Conservation (phyloP, 768 basidiomycete genomes). For the Asterophora parasitica region DNA sequence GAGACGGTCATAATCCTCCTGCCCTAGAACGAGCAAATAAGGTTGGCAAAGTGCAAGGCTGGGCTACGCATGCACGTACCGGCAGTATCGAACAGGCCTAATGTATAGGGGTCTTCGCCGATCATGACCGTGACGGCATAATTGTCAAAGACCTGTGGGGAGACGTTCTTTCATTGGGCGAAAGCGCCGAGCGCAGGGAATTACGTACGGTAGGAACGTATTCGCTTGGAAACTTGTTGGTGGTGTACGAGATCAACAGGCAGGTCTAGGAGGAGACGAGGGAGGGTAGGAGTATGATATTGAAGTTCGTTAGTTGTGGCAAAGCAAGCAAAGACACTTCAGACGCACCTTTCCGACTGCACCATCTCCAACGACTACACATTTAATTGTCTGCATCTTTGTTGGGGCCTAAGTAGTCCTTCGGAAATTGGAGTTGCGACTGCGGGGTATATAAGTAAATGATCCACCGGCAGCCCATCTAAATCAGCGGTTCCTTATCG, state of each 20-base stretch:
- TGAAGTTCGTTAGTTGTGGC: slow-evolving; percentile 4
- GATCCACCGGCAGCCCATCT: slow-evolving; percentile 11
- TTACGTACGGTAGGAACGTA: slow-evolving; percentile 92
- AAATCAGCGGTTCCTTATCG: slow-evolving; percentile 21
- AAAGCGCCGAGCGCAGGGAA: slow-evolving; percentile 21
- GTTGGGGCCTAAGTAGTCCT: slow-evolving; percentile 12
- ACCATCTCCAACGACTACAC: slow-evolving; percentile 97
- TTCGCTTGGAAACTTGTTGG: slow-evolving; percentile 98
- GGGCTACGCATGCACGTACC: slow-evolving; percentile 50
- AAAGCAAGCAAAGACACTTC: slow-evolving; percentile 1
- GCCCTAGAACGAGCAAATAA: slow-evolving; percentile 47
- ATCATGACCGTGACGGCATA: slow-evolving; percentile 99
- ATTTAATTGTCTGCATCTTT: slow-evolving; percentile 95
- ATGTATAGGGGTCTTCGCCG: slow-evolving; percentile 97
- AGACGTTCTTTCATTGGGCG: slow-evolving; percentile 14
- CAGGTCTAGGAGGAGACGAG: slow-evolving; percentile 63
- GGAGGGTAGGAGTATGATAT: neutral
- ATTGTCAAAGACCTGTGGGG: slow-evolving; percentile 82
- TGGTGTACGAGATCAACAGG: slow-evolving; percentile 94
- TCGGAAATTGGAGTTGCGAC: slow-evolving; percentile 11
- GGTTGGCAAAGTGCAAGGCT: slow-evolving; percentile 7
- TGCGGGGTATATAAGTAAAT: slow-evolving; percentile 18
- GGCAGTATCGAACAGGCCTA: slow-evolving; percentile 98
- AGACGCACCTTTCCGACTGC: slow-evolving; percentile 90
- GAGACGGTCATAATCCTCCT: slow-evolving; percentile 99